phyloP scores from a whole-genome alignment of 805 yeast species.

The Metschnikowia lochheadii region DNA sequence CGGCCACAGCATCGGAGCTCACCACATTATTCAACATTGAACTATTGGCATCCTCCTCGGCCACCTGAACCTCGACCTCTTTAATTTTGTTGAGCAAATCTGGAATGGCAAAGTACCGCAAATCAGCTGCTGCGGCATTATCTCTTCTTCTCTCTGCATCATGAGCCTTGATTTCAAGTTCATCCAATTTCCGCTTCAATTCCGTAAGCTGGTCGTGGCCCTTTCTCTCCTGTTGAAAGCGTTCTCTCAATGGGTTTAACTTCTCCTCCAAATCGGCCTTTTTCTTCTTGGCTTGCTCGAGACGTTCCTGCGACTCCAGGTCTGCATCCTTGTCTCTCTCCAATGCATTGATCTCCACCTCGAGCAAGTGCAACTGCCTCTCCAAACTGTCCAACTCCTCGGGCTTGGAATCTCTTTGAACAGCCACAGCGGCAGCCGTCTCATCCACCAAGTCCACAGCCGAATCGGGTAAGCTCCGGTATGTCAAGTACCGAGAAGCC shows the following conservation, averaged over 20 bases:
- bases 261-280: conserved; percentile 83
- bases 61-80: conserved; percentile 69
- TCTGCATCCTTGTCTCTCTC: conserved; percentile 92
- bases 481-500: conserved; percentile 91
- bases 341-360: conserved; percentile 93
- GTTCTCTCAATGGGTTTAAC: conserved; percentile 77
- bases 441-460: conserved; percentile 97
- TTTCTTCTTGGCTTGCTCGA: conserved; percentile 70
- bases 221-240: conserved; percentile 79
- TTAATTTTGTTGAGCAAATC: conserved; percentile 75
- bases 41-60: conserved; percentile 67
- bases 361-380: conserved; percentile 84
- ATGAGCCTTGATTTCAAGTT: conserved; percentile 83
- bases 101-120: conserved; percentile 96
- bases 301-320: conserved; percentile 78
- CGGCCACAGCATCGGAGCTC: conserved; percentile 85
- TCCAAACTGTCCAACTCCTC: conserved; percentile 93
- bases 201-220: conserved; percentile 88
- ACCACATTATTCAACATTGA: conserved; percentile 84
- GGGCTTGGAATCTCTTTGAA: conserved; percentile 96
- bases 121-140: conserved; percentile 90
- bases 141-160: conserved; percentile 98
- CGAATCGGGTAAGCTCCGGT: conserved; percentile 93
- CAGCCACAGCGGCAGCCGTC: conserved; percentile 94
- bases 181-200: conserved; percentile 88